A percentile compares a stretch with the other conserved stretches of the same genome.
These are phyloP conservation scores for Claviceps citrina DNA, from an alignment of 2,329 filamentous ascomycete genomes.

Conservation along the genomic window DNA sequence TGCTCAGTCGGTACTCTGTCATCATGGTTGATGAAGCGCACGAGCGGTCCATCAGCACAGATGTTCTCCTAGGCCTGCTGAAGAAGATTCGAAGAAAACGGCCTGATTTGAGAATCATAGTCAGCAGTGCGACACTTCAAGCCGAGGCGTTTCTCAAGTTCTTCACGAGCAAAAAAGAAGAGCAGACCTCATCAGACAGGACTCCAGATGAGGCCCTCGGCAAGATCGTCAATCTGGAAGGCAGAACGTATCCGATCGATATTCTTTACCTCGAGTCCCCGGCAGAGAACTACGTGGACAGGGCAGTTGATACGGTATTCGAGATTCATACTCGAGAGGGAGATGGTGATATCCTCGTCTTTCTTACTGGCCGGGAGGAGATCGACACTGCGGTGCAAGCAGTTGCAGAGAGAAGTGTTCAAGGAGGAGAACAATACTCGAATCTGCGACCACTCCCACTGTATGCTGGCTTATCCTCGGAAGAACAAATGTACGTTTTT, in stretches of 20 bases:
- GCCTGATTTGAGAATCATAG: slow-evolving; percentile 68
- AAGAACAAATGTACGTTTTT: slow-evolving; percentile 92
- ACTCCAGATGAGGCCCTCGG: slow-evolving; percentile 14
- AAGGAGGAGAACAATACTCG: slow-evolving; percentile 29
- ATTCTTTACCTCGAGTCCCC: slow-evolving; percentile 65
- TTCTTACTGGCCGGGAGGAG: slow-evolving; percentile 83
- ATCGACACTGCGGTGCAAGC: slow-evolving; percentile 72
- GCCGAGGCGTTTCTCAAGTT: slow-evolving; percentile 74
- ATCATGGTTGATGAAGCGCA: slow-evolving; percentile 98
- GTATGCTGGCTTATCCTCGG: slow-evolving; percentile 76
- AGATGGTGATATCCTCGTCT: slow-evolving; percentile 77
- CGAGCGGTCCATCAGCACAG: slow-evolving; percentile 81
- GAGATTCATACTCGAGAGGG: slow-evolving; percentile 72
- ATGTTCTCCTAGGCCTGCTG: slow-evolving; percentile 73
- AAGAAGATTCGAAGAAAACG: slow-evolving; percentile 78
- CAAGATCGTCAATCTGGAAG: slow-evolving; percentile 68
- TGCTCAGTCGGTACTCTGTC: slow-evolving; percentile 80
- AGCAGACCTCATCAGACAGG: slow-evolving; percentile 13
- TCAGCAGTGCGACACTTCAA: slow-evolving; percentile 87
- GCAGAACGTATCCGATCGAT: slow-evolving; percentile 78
- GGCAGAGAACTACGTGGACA: slow-evolving; percentile 74
- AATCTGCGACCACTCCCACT: slow-evolving; percentile 45
- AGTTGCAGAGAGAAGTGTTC: slow-evolving; percentile 55
- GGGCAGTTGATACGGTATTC: slow-evolving; percentile 66
- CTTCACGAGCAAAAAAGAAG: slow-evolving; percentile 38